Percentiles rank a stretch among this genome's conserved stretches.
phyloP scores from a whole-genome alignment of 2,329 filamentous ascomycete species.

The Septoria petroselini region DNA sequence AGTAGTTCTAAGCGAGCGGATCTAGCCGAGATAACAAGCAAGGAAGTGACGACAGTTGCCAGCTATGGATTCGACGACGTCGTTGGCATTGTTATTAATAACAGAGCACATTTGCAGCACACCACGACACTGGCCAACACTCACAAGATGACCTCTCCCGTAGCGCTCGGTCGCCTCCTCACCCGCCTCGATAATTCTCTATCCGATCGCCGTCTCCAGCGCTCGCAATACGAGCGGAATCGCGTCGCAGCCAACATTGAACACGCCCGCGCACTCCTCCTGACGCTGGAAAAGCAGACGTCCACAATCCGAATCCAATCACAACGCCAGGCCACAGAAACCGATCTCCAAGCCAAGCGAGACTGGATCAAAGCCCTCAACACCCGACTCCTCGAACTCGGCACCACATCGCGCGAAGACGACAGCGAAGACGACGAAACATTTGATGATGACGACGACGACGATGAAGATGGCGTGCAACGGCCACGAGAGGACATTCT shows the following conservation, averaged over 20 bases:
- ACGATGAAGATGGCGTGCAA: constrained; percentile 39
- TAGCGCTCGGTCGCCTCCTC: constrained; percentile 3
- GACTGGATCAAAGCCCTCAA: constrained; percentile 64
- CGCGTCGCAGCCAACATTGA: constrained; percentile 64
- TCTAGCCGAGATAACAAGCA: too few species aligned
- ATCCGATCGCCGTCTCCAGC: constrained; percentile 45
- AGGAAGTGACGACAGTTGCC: too few species aligned
- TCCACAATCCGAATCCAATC: constrained; percentile 57
- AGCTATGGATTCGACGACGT: too few species aligned
- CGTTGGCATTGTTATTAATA: too few species aligned
- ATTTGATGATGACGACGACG: constrained; percentile 45
- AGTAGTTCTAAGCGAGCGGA: too few species aligned
- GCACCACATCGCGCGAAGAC: constrained; percentile 53
- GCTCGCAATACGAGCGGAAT: constrained; percentile 64
- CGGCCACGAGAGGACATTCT: constrained; percentile 44
- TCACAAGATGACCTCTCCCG: not conserved
- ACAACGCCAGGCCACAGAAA: constrained; percentile 60
- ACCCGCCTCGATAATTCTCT: constrained; percentile 5
- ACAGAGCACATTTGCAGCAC: too few species aligned
- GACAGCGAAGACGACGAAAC: constrained; percentile 40
- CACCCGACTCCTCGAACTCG: constrained; percentile 65
- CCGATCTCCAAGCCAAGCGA: constrained; percentile 62
- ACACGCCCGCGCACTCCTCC: constrained; percentile 65
- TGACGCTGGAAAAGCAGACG: constrained; percentile 68
- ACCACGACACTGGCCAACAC: not conserved